These are phyloP conservation scores for Trametes meyenii DNA, from an alignment of 768 basidiomycete genomes.

Conservation along the genomic window DNA sequence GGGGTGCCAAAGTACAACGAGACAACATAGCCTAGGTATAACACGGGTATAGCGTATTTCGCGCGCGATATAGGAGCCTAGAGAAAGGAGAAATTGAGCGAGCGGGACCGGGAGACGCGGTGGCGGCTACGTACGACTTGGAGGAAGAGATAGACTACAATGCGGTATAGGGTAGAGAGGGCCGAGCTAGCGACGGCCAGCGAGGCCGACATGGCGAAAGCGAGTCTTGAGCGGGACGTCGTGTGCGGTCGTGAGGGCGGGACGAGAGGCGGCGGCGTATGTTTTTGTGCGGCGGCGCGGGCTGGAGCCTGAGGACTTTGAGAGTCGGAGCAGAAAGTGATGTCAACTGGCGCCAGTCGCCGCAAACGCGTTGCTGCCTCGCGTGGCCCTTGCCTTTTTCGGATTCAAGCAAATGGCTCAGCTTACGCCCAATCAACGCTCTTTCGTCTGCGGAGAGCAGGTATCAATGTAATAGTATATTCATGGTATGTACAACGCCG, in stretches of 20 bases:
- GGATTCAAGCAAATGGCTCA: too few species aligned
- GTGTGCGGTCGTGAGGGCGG: conserved; percentile 5
- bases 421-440: too few species aligned
- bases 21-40: conserved; percentile 34
- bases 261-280: neutral
- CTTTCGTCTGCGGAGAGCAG: too few species aligned
- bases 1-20: conserved; percentile 18
- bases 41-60: conserved; percentile 33
- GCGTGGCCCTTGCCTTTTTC: too few species aligned
- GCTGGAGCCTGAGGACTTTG: too few species aligned
- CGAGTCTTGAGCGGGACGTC: neutral
- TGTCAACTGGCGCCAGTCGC: too few species aligned
- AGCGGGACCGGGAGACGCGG: neutral
- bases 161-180: conserved; percentile 44
- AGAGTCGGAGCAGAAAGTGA: too few species aligned
- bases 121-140: conserved; percentile 44
- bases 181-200: conserved; percentile 28
- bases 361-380: too few species aligned
- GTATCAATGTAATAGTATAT: too few species aligned
- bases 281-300: too few species aligned
- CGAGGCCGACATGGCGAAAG: conserved; percentile 17
- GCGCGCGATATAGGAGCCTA: conserved; percentile 46
- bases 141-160: conserved; percentile 51
- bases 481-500: too few species aligned
- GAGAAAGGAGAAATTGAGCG: conserved; percentile 3